Conservation (phyloP, 352 stramenopile genomes). For the Phytophthora uliginosa region DNA sequence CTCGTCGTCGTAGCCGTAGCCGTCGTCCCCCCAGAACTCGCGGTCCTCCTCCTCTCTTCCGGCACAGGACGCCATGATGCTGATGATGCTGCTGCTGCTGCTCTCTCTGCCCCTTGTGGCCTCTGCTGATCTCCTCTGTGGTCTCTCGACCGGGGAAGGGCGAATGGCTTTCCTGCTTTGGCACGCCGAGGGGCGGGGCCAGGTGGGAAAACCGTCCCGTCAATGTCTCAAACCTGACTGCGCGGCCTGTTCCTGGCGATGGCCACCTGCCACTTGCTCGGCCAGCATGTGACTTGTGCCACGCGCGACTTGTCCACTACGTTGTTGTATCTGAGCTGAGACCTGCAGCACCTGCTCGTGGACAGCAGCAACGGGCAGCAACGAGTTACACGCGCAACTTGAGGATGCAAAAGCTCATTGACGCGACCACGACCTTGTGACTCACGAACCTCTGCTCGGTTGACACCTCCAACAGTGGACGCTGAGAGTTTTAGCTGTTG, state of each 20-base stretch:
- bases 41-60: constrained; percentile 23
- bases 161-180: constrained; percentile 31
- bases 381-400: constrained; percentile 10
- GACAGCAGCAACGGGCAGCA: not conserved
- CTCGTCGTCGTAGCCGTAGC: constrained; percentile 34
- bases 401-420: constrained; percentile 6
- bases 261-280: constrained; percentile 10
- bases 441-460: not conserved
- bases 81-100: not conserved
- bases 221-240: constrained; percentile 29
- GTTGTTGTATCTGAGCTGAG: not conserved
- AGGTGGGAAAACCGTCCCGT: constrained; percentile 30
- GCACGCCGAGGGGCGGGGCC: constrained; percentile 2
- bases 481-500: constrained; percentile 1
- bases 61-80: constrained; percentile 37
- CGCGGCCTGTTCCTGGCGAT: constrained; percentile 30
- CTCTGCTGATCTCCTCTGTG: constrained; percentile 8
- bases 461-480: too few species aligned
- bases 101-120: not conserved
- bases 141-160: constrained; percentile 17
- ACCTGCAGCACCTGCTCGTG: constrained; percentile 9
- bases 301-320: not conserved
- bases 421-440: constrained; percentile 12
- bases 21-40: constrained; percentile 17
- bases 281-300: not conserved